Conservation (phyloP, 2,329 filamentous ascomycete species). For the Chaetomiaceae sp. region DNA sequence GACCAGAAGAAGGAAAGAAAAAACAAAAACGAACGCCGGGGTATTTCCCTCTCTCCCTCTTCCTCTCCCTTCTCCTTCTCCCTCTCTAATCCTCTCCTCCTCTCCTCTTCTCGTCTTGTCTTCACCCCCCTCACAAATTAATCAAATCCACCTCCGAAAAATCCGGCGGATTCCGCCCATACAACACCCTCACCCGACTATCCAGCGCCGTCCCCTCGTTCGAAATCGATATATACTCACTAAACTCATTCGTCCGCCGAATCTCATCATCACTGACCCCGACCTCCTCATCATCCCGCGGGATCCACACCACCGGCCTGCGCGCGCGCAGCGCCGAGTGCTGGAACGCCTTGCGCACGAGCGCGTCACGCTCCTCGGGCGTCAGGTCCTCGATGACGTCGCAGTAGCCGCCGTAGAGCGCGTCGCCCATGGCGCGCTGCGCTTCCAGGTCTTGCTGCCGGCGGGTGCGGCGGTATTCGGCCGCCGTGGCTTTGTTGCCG, state of each 20-base stretch:
- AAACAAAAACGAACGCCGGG: slow-evolving; percentile 7
- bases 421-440: slow-evolving; percentile 68
- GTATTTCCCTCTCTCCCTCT: slow-evolving; percentile 7
- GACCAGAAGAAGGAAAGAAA: background rate
- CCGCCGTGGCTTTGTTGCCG: slow-evolving; percentile 39
- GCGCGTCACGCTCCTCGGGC: slow-evolving; percentile 77
- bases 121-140: slow-evolving; percentile 49
- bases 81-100: background rate
- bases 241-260: slow-evolving; percentile 67
- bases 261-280: slow-evolving; percentile 93
- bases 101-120: background rate
- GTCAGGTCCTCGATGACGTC: slow-evolving; percentile 95
- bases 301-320: slow-evolving; percentile 89
- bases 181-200: slow-evolving; percentile 75
- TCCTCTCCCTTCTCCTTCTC: background rate
- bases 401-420: slow-evolving; percentile 79
- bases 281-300: slow-evolving; percentile 79
- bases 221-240: slow-evolving; percentile 82
- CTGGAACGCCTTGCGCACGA: slow-evolving; percentile 84
- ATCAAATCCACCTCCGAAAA: slow-evolving; percentile 87
- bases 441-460: slow-evolving; percentile 62
- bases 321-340: slow-evolving; percentile 81
- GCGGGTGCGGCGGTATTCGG: slow-evolving; percentile 45
- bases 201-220: slow-evolving; percentile 89
- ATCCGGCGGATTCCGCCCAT: slow-evolving; percentile 79